Evolutionary conservation across 2,329 filamentous ascomycete genomes (phyloP).

Genomic region (Talaromyces islandicus): DNA sequence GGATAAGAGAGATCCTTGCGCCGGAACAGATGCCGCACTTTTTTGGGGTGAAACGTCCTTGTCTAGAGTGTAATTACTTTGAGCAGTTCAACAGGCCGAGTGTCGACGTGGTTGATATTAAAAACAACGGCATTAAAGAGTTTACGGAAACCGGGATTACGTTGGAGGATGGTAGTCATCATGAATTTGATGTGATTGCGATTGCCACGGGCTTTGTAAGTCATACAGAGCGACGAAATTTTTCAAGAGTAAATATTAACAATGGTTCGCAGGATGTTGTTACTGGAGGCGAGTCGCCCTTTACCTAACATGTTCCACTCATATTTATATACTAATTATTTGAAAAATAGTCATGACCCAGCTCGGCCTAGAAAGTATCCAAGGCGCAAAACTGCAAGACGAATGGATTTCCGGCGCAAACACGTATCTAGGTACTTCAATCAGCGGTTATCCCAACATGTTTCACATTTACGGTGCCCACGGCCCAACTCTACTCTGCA

Average conservation of each 20-base stretch:
- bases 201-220: slow-evolving; percentile 41
- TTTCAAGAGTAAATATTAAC: slow-evolving; percentile 29
- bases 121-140: slow-evolving; percentile 34
- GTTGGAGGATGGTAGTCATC: slow-evolving; percentile 28
- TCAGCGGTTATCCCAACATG: slow-evolving; percentile 41
- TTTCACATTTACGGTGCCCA: slow-evolving; percentile 52
- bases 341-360: slow-evolving; percentile 25
- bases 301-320: not conserved
- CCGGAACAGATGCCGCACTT: slow-evolving; percentile 49
- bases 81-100: slow-evolving; percentile 45
- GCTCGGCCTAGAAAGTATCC: slow-evolving; percentile 26
- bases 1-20: slow-evolving; percentile 47
- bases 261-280: slow-evolving; percentile 17
- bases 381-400: slow-evolving; percentile 25
- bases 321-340: not conserved
- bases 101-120: slow-evolving; percentile 43
- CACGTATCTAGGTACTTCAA: slow-evolving; percentile 38
- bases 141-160: slow-evolving; percentile 37
- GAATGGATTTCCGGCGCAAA: slow-evolving; percentile 29
- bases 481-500: slow-evolving; percentile 50
- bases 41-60: slow-evolving; percentile 49
- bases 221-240: slow-evolving; percentile 38
- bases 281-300: slow-evolving; percentile 21
- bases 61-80: slow-evolving; percentile 46
- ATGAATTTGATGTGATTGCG: slow-evolving; percentile 34